Evolutionary conservation across 192 early-diverging fungal species (phyloP).

Genomic region (Chytriomyces sp.): DNA sequence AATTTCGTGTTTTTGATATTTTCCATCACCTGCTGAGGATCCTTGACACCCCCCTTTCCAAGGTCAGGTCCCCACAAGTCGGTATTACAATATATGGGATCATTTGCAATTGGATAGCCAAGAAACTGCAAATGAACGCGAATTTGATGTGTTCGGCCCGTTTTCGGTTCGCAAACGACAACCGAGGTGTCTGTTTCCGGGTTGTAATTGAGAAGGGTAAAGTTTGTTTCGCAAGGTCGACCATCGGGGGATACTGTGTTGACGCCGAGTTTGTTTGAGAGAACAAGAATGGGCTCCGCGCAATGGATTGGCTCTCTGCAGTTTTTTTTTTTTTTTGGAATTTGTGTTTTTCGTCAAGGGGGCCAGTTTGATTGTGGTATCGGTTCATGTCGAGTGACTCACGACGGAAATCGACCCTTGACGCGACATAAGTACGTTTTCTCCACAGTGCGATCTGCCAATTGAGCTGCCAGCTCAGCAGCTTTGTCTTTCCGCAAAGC

Average conservation of each 20-base stretch:
- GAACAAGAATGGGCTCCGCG: conserved; percentile 81
- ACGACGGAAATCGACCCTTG: conserved; percentile 84
- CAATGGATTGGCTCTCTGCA: conserved; percentile 50
- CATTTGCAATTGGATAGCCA: conserved; percentile 93
- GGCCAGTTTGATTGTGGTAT: neutral
- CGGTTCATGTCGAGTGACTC: conserved; percentile 23
- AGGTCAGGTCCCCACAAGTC: conserved; percentile 71
- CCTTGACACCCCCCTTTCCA: conserved; percentile 55
- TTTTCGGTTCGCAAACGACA: conserved; percentile 81
- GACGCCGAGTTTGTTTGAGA: conserved; percentile 85
- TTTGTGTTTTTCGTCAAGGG: neutral
- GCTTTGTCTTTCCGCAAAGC: conserved; percentile 62
- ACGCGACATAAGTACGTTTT: conserved; percentile 93
- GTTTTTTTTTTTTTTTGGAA: neutral
- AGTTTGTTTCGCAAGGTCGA: conserved; percentile 82
- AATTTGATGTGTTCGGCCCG: conserved; percentile 96
- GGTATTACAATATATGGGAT: conserved; percentile 82
- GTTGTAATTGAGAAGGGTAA: conserved; percentile 70
- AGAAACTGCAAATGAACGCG: conserved; percentile 94
- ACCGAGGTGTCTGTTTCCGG: conserved; percentile 65
- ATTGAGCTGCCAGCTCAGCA: conserved; percentile 64
- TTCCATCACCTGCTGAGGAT: conserved; percentile 31
- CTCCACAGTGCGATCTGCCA: conserved; percentile 69
- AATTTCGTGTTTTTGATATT: conserved; percentile 25
- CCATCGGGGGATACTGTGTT: conserved; percentile 82